phyloP scores from a whole-genome alignment of 2,329 filamentous ascomycete species.

The Calonectria pseudoturangicola region DNA sequence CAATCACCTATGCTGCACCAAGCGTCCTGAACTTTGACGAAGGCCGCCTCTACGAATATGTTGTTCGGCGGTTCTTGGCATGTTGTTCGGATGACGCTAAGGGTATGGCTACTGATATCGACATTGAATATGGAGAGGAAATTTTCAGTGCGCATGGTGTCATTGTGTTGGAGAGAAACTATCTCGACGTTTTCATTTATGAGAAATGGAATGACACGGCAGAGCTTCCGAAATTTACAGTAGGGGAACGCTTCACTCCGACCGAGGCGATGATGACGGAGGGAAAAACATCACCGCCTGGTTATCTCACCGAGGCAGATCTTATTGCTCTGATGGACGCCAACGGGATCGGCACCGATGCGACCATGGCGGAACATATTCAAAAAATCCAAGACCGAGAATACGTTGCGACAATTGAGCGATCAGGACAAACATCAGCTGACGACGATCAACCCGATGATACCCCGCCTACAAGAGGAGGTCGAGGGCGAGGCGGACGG shows the following conservation, averaged over 20 bases:
- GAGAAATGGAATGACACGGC: constrained; percentile 96
- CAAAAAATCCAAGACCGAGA: constrained; percentile 93
- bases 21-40: constrained; percentile 80
- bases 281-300: constrained; percentile 90
- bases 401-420: constrained; percentile 83
- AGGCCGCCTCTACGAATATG: constrained; percentile 91
- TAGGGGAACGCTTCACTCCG: constrained; percentile 89
- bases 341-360: constrained; percentile 98
- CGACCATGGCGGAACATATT: constrained; percentile 99
- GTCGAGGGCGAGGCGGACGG: constrained; percentile 68
- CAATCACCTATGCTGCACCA: constrained; percentile 87
- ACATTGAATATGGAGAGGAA: constrained; percentile 89
- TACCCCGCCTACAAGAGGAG: constrained; percentile 64
- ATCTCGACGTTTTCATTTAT: constrained; percentile 95
- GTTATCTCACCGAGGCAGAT: constrained; percentile 95
- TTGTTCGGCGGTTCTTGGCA: constrained; percentile 92
- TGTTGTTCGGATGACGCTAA: constrained; percentile 97
- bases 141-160: constrained; percentile 88
- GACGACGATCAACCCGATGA: constrained; percentile 63
- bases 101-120: constrained; percentile 89
- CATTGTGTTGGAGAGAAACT: constrained; percentile 91
- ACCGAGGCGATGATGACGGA: constrained; percentile 92
- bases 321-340: constrained; percentile 98
- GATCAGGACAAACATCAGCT: constrained; percentile 59
- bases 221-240: constrained; percentile 85